phyloP scores from a whole-genome alignment of 106 monocot species.

The Iris macrosiphon region DNA sequence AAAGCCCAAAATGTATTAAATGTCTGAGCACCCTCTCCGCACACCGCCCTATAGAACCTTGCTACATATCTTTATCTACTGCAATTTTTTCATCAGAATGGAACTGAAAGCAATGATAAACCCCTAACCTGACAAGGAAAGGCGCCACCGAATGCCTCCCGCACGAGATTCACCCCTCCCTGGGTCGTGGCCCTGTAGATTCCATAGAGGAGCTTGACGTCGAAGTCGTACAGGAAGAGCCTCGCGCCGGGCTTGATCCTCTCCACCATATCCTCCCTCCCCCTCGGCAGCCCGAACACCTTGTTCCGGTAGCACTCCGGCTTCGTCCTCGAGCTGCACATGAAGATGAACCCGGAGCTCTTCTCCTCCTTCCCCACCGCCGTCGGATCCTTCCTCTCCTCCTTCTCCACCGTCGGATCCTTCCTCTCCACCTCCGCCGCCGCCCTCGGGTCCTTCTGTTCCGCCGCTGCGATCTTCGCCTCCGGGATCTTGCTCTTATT shows the following conservation, averaged over 20 bases:
- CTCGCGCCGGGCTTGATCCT: constrained; percentile 37
- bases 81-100: too few relatives aligned
- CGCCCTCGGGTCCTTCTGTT: not conserved
- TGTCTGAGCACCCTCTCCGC: too few relatives aligned
- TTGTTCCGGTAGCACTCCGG: constrained; percentile 47
- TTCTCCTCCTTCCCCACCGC: constrained; percentile 5
- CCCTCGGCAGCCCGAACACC: constrained; percentile 53
- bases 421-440: not conserved
- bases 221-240: constrained; percentile 67
- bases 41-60: too few relatives aligned
- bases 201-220: constrained; percentile 56
- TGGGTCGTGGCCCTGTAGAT: constrained; percentile 35
- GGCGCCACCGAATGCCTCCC: constrained; percentile 34
- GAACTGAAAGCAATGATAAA: too few relatives aligned
- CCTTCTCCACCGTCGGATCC: not conserved
- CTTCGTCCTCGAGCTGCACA: constrained; percentile 61
- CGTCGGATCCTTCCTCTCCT: not conserved
- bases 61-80: too few relatives aligned
- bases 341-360: constrained; percentile 64
- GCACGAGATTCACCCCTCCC: constrained; percentile 37
- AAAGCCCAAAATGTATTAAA: too few relatives aligned
- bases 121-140: constrained; percentile 62
- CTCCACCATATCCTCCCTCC: constrained; percentile 34
- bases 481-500: not conserved
- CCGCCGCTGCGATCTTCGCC: not conserved